phyloP scores from a whole-genome alignment of 257 asterid species.

The Ballota nigra region DNA sequence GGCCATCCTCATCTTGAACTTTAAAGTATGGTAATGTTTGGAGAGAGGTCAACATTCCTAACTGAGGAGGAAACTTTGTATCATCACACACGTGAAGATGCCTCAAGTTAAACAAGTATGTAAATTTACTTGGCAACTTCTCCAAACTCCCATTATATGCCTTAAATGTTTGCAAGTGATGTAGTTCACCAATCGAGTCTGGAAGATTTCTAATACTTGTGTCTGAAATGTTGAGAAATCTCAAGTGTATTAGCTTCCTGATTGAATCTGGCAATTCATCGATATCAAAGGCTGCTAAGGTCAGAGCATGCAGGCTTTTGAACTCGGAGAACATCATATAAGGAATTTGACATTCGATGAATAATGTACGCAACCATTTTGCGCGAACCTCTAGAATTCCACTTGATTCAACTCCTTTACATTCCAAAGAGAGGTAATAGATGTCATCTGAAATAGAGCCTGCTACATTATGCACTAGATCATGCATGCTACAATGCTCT shows the following conservation, averaged over 20 bases:
- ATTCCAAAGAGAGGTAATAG: too few relatives aligned
- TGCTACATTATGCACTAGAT: slow-evolving; percentile 9
- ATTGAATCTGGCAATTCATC: background rate
- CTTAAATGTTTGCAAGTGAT: background rate
- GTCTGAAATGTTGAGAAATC: background rate
- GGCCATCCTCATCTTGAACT: too few relatives aligned
- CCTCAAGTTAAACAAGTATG: background rate
- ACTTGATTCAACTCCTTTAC: too few relatives aligned
- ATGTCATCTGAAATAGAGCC: too few relatives aligned
- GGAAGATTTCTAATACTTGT: background rate
- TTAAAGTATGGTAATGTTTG: background rate
- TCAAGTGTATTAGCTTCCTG: background rate
- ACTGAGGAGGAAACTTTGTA: background rate
- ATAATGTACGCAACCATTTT: too few relatives aligned
- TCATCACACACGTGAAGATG: background rate
- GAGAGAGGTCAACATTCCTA: background rate
- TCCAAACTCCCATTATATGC: too few relatives aligned
- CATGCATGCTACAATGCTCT: background rate
- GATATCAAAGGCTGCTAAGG: background rate
- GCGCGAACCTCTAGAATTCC: too few relatives aligned
- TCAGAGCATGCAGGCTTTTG: too few relatives aligned
- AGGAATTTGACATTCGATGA: too few relatives aligned
- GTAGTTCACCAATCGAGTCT: background rate
- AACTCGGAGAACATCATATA: too few relatives aligned
- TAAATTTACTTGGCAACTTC: background rate